Conservation (phyloP, 2,329 filamentous ascomycete genomes). For the Emydomyces testavorans region DNA sequence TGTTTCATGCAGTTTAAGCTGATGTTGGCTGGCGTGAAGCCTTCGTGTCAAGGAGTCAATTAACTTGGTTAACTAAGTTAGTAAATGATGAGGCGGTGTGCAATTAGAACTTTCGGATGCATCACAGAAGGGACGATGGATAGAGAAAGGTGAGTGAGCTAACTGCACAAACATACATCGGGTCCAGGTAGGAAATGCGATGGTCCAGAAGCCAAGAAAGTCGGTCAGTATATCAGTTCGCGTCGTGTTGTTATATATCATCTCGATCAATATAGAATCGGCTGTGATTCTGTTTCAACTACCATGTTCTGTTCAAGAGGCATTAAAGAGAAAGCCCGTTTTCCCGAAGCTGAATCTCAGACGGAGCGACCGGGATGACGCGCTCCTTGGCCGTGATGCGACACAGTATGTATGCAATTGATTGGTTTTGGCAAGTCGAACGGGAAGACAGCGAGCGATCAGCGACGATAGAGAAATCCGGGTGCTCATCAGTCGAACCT, state of each 20-base stretch:
- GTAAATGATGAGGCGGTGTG: constrained; percentile 4
- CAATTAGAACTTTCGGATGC: constrained; percentile 4
- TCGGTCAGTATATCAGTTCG: constrained; percentile 10
- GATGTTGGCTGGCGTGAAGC: constrained; percentile 4
- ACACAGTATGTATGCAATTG: too few relatives aligned
- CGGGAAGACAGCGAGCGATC: neutral
- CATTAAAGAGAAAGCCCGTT: too few relatives aligned
- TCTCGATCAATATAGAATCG: too few relatives aligned
- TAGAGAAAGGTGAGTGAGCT: neutral
- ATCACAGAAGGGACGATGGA: neutral
- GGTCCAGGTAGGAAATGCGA: neutral
- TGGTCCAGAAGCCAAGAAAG: constrained; percentile 1
- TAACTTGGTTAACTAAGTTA: too few relatives aligned
- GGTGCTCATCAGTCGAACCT: neutral
- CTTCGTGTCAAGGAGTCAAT: neutral
- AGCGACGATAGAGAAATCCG: neutral
- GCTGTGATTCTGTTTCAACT: too few relatives aligned
- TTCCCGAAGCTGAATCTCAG: neutral
- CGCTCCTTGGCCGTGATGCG: neutral
- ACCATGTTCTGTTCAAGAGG: too few relatives aligned
- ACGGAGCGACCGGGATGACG: neutral
- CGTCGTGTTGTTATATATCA: too few relatives aligned
- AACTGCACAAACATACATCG: neutral
- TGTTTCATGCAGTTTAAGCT: constrained; percentile 3
- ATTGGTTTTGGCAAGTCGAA: neutral